These are phyloP conservation scores for Saturnispora serradocipensis DNA, from an alignment of 805 yeast species.

Conservation along the genomic window DNA sequence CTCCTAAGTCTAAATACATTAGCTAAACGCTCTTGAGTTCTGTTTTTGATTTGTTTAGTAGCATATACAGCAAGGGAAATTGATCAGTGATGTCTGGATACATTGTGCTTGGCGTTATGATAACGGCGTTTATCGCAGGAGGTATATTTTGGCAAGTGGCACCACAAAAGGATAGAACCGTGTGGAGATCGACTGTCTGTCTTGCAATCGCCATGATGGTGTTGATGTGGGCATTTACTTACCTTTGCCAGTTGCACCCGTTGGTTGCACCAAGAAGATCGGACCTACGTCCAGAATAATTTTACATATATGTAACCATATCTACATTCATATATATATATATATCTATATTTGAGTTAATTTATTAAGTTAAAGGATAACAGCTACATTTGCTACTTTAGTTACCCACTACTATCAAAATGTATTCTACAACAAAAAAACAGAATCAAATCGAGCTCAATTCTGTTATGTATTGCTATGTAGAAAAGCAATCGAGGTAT, in stretches of 20 bases:
- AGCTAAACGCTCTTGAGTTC: not conserved
- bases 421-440: not conserved
- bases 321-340: too few species aligned
- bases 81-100: constrained; percentile 11
- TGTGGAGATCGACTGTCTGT: constrained; percentile 68
- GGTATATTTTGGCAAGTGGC: constrained; percentile 77
- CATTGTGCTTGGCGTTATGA: constrained; percentile 25
- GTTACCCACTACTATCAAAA: not conserved
- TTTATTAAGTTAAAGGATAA: too few species aligned
- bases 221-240: constrained; percentile 75
- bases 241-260: constrained; percentile 81
- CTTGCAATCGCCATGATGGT: constrained; percentile 55
- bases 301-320: not conserved
- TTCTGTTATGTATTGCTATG: not conserved
- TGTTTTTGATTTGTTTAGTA: too few species aligned
- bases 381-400: not conserved
- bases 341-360: not conserved
- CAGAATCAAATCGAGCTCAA: not conserved
- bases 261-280: constrained; percentile 84
- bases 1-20: not conserved
- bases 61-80: not conserved
- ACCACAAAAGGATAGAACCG: constrained; percentile 73
- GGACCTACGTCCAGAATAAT: constrained; percentile 77
- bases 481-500: constrained; percentile 1
- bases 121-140: constrained; percentile 49